Percentiles rank a stretch among this genome's conserved stretches.
Conservation (phyloP, 2,329 filamentous ascomycete genomes). For the Metarhizium brunneum region DNA sequence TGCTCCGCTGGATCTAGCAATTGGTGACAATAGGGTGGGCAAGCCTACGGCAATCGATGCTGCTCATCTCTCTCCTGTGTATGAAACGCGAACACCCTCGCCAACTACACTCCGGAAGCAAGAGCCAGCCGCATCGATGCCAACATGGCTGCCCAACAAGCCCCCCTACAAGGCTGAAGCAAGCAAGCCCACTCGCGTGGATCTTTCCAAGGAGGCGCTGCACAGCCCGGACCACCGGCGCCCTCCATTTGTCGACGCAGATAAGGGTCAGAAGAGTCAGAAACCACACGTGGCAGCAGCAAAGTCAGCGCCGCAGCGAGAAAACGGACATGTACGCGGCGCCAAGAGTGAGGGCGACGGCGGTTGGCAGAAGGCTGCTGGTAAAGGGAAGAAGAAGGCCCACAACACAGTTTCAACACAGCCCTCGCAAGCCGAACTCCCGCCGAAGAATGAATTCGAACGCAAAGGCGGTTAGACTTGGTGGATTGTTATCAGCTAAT, state of each 20-base stretch:
- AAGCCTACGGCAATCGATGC: slow-evolving; percentile 27
- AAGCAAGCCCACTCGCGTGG: not conserved
- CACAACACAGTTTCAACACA: slow-evolving; percentile 32
- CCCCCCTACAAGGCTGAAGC: slow-evolving; percentile 6
- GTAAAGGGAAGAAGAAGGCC: slow-evolving; percentile 38
- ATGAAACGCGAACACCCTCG: slow-evolving; percentile 63
- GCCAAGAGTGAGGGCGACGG: slow-evolving; percentile 46
- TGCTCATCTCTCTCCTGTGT: slow-evolving; percentile 60
- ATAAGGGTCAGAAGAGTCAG: slow-evolving; percentile 11
- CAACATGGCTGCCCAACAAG: slow-evolving; percentile 19
- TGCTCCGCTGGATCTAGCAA: slow-evolving; percentile 47
- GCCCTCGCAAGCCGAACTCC: slow-evolving; percentile 37
- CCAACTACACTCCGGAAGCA: slow-evolving; percentile 50
- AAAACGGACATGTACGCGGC: slow-evolving; percentile 44
- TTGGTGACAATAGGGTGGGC: slow-evolving; percentile 31
- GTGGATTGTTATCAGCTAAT: not conserved
- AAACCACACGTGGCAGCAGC: slow-evolving; percentile 13
- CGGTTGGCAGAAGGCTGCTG: slow-evolving; percentile 51
- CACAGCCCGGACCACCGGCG: not conserved
- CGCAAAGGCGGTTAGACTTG: slow-evolving; percentile 50
- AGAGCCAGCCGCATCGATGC: slow-evolving; percentile 21
- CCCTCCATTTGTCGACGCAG: slow-evolving; percentile 9
- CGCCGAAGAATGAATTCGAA: slow-evolving; percentile 49
- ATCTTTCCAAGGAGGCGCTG: not conserved
- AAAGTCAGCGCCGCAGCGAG: slow-evolving; percentile 31